Conservation (phyloP, 495 filamentous ascomycete species). For the Daldinia caldariorum region DNA sequence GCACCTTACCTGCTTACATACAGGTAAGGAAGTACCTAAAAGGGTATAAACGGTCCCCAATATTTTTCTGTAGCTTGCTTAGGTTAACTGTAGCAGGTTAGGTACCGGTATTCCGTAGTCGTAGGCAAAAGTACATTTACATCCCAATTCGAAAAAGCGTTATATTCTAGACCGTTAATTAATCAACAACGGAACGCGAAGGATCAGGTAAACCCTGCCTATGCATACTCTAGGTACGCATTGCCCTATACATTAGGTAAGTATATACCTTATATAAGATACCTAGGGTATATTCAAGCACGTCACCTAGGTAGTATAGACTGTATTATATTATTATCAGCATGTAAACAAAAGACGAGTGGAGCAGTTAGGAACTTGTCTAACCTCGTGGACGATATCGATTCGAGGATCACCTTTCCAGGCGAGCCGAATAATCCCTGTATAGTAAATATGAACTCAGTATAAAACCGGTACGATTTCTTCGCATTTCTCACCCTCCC, state of each 20-base stretch:
- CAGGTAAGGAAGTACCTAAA: no score
- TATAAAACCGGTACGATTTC: not conserved
- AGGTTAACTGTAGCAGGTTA: no score
- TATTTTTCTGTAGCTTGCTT: not conserved
- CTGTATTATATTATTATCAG: conserved; percentile 3
- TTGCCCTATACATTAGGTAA: no score
- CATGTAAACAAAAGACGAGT: not conserved
- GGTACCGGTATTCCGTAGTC: no score
- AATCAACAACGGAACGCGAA: conserved; percentile 10
- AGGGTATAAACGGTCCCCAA: conserved; percentile 11
- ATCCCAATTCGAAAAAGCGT: conserved; percentile 4
- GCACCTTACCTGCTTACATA: not conserved
- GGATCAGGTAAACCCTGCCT: conserved; percentile 4
- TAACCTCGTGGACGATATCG: no score
- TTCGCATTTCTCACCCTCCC: not conserved
- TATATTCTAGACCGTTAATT: conserved; percentile 20
- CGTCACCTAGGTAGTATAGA: conserved; percentile 20
- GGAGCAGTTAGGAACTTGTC: not conserved
- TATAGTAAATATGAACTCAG: not conserved
- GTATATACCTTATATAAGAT: no score
- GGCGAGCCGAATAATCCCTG: no score
- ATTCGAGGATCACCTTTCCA: no score
- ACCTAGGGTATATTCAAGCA: conserved; percentile 31
- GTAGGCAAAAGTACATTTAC: conserved; percentile 20
- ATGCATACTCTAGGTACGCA: not conserved